phyloP scores from a whole-genome alignment of 148 eudicot species.

The Rhododendron molle region DNA sequence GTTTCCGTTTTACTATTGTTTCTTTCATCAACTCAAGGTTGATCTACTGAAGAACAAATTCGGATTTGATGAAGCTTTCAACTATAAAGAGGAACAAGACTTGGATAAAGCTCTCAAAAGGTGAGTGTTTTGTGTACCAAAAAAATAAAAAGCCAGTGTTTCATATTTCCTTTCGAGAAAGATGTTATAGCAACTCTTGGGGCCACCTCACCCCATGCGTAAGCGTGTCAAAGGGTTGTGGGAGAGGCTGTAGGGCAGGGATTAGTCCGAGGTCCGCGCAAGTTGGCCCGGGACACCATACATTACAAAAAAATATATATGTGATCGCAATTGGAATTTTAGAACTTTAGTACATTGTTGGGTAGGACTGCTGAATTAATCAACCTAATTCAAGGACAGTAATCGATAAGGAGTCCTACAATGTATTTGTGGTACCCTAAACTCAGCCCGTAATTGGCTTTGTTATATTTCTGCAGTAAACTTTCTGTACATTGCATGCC shows the following conservation, averaged over 20 bases:
- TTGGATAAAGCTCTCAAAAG: slow-evolving; percentile 32
- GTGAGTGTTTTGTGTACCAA: slow-evolving; percentile 14
- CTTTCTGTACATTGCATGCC: not conserved
- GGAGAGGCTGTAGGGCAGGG: no score
- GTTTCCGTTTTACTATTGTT: not conserved
- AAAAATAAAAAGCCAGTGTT: slow-evolving; percentile 24
- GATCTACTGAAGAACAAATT: slow-evolving; percentile 38
- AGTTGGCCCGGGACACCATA: no score
- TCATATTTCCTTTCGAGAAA: not conserved
- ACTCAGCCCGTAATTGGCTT: not conserved
- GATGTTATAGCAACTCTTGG: not conserved
- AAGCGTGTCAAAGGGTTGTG: no score
- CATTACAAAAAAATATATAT: no score
- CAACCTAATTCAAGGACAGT: not conserved
- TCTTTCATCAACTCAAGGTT: slow-evolving; percentile 13
- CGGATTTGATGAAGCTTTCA: slow-evolving; percentile 45
- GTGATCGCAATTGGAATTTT: not conserved
- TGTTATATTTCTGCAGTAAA: not conserved
- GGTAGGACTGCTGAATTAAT: not conserved
- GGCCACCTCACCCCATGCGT: no score
- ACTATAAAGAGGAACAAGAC: slow-evolving; percentile 40
- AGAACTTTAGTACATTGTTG: not conserved
- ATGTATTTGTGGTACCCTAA: not conserved
- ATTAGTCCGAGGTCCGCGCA: not conserved
- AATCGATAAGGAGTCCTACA: no score